Evolutionary conservation across 805 yeast species (phyloP).

Genomic region (Sugiyamaella floridensis): DNA sequence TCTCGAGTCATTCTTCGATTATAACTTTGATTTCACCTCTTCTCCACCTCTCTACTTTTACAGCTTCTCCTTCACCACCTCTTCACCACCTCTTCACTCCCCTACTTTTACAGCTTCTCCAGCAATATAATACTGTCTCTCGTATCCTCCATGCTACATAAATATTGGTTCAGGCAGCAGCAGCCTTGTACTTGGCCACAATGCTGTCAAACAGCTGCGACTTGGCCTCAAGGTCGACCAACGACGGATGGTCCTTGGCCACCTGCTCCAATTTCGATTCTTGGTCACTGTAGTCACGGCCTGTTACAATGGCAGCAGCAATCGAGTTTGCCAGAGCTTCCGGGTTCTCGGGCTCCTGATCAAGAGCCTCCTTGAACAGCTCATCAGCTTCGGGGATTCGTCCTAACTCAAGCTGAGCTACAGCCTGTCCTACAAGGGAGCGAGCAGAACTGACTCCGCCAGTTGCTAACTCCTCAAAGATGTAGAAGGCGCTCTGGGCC

Average conservation of each 20-base stretch:
- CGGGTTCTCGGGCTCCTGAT: conserved; percentile 33
- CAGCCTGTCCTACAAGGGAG: conserved; percentile 57
- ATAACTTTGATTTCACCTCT: too few relatives aligned
- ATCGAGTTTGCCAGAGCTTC: conserved; percentile 54
- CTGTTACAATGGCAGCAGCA: conserved; percentile 52
- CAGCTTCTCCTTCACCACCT: too few relatives aligned
- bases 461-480: conserved; percentile 68
- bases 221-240: conserved; percentile 56
- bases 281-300: conserved; percentile 37
- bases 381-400: conserved; percentile 80
- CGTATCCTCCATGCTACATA: background rate
- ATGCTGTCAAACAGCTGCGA: conserved; percentile 59
- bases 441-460: conserved; percentile 44
- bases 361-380: conserved; percentile 37
- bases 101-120: background rate
- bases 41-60: too few relatives aligned
- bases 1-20: too few relatives aligned
- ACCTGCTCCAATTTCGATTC: conserved; percentile 40
- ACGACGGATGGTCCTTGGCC: conserved; percentile 51
- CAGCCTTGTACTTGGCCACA: conserved; percentile 32
- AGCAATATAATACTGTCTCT: background rate
- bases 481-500: conserved; percentile 37
- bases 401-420: conserved; percentile 68
- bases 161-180: background rate
- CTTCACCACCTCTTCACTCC: too few relatives aligned